phyloP scores from a whole-genome alignment of 2,329 filamentous ascomycete genomes.

The Chaetomiaceae sp. region DNA sequence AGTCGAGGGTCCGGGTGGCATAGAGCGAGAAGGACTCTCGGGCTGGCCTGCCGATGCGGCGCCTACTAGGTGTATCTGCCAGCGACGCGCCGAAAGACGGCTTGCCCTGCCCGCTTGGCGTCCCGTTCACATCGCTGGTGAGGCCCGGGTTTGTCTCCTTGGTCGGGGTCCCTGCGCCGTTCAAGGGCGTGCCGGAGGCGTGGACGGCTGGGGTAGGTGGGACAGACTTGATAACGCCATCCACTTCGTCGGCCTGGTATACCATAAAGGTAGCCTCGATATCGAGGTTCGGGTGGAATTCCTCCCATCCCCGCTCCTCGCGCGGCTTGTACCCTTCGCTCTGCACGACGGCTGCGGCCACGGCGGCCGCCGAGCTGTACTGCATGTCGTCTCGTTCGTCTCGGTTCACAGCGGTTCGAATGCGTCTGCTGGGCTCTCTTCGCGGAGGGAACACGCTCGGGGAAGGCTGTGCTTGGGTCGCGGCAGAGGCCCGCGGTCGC shows the following conservation, averaged over 20 bases:
- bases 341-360: slow-evolving; percentile 81
- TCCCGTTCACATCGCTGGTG: slow-evolving; percentile 38
- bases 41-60: slow-evolving; percentile 43
- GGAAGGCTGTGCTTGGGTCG: slow-evolving; percentile 43
- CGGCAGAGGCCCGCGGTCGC: slow-evolving; percentile 46
- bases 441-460: slow-evolving; percentile 45
- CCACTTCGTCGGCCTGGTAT: slow-evolving; percentile 78
- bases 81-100: slow-evolving; percentile 22
- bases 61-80: slow-evolving; percentile 37
- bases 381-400: slow-evolving; percentile 59
- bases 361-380: slow-evolving; percentile 83
- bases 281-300: slow-evolving; percentile 94
- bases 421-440: slow-evolving; percentile 54
- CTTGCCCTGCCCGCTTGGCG: slow-evolving; percentile 37
- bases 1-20: slow-evolving; percentile 44
- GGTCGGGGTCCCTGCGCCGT: slow-evolving; percentile 44
- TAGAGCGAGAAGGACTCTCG: slow-evolving; percentile 52
- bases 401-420: slow-evolving; percentile 47
- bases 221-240: slow-evolving; percentile 58
- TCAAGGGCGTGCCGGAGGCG: slow-evolving; percentile 34
- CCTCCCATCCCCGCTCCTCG: slow-evolving; percentile 95
- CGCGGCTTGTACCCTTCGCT: slow-evolving; percentile 95
- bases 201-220: slow-evolving; percentile 35
- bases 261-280: slow-evolving; percentile 76
- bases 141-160: slow-evolving; percentile 42